Evolutionary conservation across 176 grass and related monocot genomes (phyloP).

Genomic region (Pontederia crassipes): DNA sequence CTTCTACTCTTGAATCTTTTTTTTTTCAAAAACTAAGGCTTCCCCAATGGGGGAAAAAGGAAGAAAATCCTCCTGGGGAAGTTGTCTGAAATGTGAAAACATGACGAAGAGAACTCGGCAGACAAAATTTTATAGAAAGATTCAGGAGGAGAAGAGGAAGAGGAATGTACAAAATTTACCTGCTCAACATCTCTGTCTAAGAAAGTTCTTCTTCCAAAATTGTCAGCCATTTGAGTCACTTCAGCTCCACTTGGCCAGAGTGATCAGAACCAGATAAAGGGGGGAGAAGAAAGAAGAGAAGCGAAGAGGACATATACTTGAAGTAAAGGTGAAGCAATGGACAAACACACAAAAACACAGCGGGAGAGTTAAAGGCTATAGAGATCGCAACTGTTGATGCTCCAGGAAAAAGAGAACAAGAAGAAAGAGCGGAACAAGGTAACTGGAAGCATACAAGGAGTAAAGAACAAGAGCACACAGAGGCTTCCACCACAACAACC

Average conservation of each 20-base stretch:
- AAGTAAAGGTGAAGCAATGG: conserved; percentile 11
- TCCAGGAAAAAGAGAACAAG: conserved; percentile 44
- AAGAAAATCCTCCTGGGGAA: neutral
- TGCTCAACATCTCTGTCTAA: conserved; percentile 50
- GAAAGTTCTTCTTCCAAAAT: conserved; percentile 41
- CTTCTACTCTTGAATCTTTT: too few species aligned
- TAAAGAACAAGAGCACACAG: neutral
- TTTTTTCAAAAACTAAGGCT: too few species aligned
- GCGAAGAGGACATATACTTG: conserved; percentile 48
- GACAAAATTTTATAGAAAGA: neutral
- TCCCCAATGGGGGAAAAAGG: too few species aligned
- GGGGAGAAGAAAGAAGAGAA: conserved; percentile 36
- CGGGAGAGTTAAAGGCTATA: conserved; percentile 13
- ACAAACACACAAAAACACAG: neutral
- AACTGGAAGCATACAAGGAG: neutral
- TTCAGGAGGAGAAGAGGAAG: neutral
- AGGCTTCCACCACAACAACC: neutral
- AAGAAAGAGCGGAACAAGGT: conserved; percentile 23
- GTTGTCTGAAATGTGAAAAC: neutral
- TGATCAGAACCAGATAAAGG: conserved; percentile 27
- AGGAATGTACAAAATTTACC: conserved; percentile 27
- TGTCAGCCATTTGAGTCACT: conserved; percentile 47
- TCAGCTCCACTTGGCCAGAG: conserved; percentile 12
- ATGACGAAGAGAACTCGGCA: neutral
- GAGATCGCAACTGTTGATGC: conserved; percentile 13